Conservation (phyloP, 2,329 filamentous ascomycete genomes). For the Pezicula radicicola region DNA sequence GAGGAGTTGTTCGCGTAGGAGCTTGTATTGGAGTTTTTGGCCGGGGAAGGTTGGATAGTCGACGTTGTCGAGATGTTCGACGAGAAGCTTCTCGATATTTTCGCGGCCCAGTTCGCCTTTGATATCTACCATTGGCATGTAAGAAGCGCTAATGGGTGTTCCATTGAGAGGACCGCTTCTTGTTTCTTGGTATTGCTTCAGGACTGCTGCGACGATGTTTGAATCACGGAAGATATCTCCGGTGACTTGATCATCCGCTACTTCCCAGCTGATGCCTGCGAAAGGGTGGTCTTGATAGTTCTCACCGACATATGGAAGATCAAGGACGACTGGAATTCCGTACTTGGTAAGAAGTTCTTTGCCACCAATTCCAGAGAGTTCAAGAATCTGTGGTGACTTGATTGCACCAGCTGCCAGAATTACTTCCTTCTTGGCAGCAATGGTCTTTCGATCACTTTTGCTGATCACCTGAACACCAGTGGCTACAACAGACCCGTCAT, state of each 20-base stretch:
- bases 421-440: constrained; percentile 22
- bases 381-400: constrained; percentile 24
- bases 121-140: constrained; percentile 1
- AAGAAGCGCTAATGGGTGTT: neutral
- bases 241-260: constrained; percentile 28
- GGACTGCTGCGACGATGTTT: constrained; percentile 24
- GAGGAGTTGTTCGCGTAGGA: constrained; percentile 44
- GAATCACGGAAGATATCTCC: constrained; percentile 34
- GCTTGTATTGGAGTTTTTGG: constrained; percentile 71
- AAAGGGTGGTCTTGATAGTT: constrained; percentile 17
- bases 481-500: constrained; percentile 1
- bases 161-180: neutral
- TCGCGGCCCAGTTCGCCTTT: neutral
- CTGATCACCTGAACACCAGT: constrained; percentile 9
- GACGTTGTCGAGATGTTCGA: constrained; percentile 32
- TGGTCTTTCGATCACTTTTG: constrained; percentile 8
- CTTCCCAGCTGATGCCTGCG: constrained; percentile 25
- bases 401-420: constrained; percentile 22
- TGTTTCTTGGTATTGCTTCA: constrained; percentile 27
- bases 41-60: constrained; percentile 27
- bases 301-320: constrained; percentile 14
- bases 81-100: constrained; percentile 22
- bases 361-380: constrained; percentile 27
- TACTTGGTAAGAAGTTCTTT: constrained; percentile 7
- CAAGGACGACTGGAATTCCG: constrained; percentile 6